phyloP scores from a whole-genome alignment of 1,284 basidiomycete genomes.

The Pseudozyma thailandica region DNA sequence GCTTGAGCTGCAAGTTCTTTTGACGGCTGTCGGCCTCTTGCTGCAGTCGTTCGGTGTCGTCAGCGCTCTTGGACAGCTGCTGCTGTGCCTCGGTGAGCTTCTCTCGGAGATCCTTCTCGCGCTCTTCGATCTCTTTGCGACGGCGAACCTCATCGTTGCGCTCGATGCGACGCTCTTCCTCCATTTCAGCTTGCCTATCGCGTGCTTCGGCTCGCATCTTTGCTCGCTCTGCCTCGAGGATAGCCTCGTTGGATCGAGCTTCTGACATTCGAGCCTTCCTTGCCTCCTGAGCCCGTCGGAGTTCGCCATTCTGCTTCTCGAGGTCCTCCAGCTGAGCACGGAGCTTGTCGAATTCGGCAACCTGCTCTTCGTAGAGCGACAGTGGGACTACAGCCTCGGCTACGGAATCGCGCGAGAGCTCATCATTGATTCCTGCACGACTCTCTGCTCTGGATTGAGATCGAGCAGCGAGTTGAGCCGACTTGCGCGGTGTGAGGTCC shows the following conservation, averaged over 20 bases:
- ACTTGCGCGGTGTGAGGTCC: conserved; percentile 50
- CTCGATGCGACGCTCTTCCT: conserved; percentile 56
- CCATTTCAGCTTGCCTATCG: conserved; percentile 71
- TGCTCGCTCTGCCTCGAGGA: conserved; percentile 68
- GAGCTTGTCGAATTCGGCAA: conserved; percentile 65
- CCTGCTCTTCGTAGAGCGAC: conserved; percentile 66
- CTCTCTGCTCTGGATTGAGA: conserved; percentile 44
- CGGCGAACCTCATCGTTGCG: conserved; percentile 59
- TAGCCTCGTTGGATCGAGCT: conserved; percentile 34
- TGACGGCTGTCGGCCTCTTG: conserved; percentile 65
- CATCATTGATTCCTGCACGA: conserved; percentile 24
- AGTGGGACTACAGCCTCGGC: conserved; percentile 52
- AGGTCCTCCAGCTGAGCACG: conserved; percentile 57
- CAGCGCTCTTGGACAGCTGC: conserved; percentile 70
- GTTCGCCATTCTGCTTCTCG: conserved; percentile 48
- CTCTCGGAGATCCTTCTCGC: conserved; percentile 40
- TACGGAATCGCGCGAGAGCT: conserved; percentile 41
- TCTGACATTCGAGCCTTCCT: conserved; percentile 39
- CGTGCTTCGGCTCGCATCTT: conserved; percentile 72
- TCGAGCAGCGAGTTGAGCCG: conserved; percentile 36
- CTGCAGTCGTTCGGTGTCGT: conserved; percentile 70
- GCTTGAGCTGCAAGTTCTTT: conserved; percentile 41
- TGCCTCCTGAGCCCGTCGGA: conserved; percentile 43
- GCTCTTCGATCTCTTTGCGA: conserved; percentile 51
- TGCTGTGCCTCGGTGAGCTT: conserved; percentile 57